Base-by-base conservation (phyloP, 2,329 filamentous ascomycete species). In the Trichoderma asperellum region DNA sequence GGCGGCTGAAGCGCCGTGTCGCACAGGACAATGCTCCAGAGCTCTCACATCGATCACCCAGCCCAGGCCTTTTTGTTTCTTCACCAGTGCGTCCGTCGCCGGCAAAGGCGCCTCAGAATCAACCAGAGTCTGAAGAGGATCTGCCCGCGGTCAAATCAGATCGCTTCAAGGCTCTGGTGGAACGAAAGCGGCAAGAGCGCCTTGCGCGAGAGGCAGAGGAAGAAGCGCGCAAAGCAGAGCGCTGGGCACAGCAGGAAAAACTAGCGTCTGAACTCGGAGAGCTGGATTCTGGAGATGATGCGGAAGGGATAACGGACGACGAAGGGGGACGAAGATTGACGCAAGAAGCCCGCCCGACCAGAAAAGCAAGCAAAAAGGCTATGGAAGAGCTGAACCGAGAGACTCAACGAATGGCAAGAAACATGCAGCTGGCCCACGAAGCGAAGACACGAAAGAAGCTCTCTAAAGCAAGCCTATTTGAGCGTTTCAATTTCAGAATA, bases 301-400 rank as follows among this genome's bases (percentile, higher is more conserved):
- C 78, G n/a, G 84, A 83, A n/a, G 83, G 85, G 69, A 84, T 88
- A 61, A 85, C 84, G 2, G 89, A 91, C 70, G 89, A 88, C 40
- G 88, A 89, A 32, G 87, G 83, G 52, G 90, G 86, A n/a, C 84
- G 83, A 55, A 88, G 84, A 71, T 82, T 96, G 56, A 92, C 91
- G 0, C 92, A 94, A 76, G 83, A 87, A 49, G 84, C 86, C 32
- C 88, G 91, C 4, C 90, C 93, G 5, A 86, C 88, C 11, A 88
- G 96, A 14, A 97, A 96, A 77, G 94, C 96, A 0, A 95, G 94
- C 82, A 98, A 95, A 82, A 97, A 94, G 81, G 96, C 96, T 0
- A 79, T 97, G 53, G 93, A 97, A 77, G 95, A 98, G 74, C 97
- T 99, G 91, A 91, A 92, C 74, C 88, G 93, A 69, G 96, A 99